phyloP scores from a whole-genome alignment of 345 rosid genomes.

The Citrus hindsii region DNA sequence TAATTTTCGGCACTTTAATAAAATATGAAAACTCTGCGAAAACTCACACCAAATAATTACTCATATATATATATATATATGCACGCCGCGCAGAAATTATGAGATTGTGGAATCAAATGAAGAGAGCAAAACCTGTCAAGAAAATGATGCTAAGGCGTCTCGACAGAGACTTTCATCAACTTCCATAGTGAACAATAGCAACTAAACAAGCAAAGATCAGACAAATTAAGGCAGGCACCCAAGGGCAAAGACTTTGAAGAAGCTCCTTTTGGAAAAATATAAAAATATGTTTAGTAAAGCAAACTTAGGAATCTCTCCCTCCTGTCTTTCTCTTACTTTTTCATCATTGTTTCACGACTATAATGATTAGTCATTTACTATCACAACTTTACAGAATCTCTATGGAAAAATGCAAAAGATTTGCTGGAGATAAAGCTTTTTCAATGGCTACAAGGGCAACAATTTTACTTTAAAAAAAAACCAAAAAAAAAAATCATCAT shows the following conservation, averaged over 20 bases:
- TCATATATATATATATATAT: no score
- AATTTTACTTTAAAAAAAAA: background rate
- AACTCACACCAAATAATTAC: no score
- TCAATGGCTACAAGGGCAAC: slow-evolving; percentile 2
- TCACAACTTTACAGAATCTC: slow-evolving; percentile 36
- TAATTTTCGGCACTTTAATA: no score
- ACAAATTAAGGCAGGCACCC: background rate
- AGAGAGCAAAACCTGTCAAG: background rate
- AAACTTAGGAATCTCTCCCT: slow-evolving; percentile 22
- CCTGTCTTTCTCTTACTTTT: slow-evolving; percentile 3
- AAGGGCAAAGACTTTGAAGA: background rate
- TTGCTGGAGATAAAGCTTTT: slow-evolving; percentile 2
- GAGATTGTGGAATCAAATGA: background rate
- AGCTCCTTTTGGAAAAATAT: background rate
- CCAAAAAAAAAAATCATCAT: background rate
- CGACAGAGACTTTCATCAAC: background rate
- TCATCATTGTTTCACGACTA: slow-evolving; percentile 31
- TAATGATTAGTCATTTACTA: slow-evolving; percentile 34
- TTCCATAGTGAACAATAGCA: slow-evolving; percentile 11
- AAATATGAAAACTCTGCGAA: no score
- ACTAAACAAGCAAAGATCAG: background rate
- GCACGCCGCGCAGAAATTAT: no score
- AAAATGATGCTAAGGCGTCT: background rate
- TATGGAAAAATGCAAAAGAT: slow-evolving; percentile 27
- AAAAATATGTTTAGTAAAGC: background rate